Base-by-base conservation (phyloP, 805 yeast species). In the Candida dendrica region DNA sequence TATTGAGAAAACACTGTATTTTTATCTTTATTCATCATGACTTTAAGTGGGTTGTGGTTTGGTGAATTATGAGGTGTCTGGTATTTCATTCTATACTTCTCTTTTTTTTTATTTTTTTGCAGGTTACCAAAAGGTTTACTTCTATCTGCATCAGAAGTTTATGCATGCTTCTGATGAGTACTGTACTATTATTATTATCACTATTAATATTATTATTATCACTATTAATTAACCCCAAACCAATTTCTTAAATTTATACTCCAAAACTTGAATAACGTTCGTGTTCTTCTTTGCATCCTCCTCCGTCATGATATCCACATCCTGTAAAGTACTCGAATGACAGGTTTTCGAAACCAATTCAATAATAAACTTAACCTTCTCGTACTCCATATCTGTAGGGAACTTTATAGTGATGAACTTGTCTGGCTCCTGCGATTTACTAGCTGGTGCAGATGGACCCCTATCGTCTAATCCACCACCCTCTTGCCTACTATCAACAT, bases 261-360 rank as follows among this genome's bases (percentile, higher is more conserved):
- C 70, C 16, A 67, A 40, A 9, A 58, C 44, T 18, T 59, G 61
- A 53, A 68, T 59, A 4, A 65, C 42, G 8, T 67, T 55, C 1
- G 65, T 58, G 27, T 55, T 51, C 16, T 51, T 50, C 14, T 54
- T 52, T 6, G 72, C 73, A 24, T 66, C 66, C n/a, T 56, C 55
- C 18, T 57, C 45, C 0, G 63, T 52, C 8, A 65, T 58, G 17
- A 68, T 50, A 43, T 66, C 71, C 18, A 48, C 41, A 27, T 60
- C 54, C n/a, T 44, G 47, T 35, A 63, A 39, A 1, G 50, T 38
- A 41, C 56, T 17, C 47, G 59, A 37, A 45, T 36, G 40, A 30
- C 53, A 51, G 0, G 58, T 53, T 42, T 48, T 53, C 3, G 58
- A 56, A 14, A 52, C 39, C 19, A 55, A 32, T 26, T 56, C 49